Evolutionary conservation across 257 asterid species (phyloP).

Genomic region (Penstemon eatonii): DNA sequence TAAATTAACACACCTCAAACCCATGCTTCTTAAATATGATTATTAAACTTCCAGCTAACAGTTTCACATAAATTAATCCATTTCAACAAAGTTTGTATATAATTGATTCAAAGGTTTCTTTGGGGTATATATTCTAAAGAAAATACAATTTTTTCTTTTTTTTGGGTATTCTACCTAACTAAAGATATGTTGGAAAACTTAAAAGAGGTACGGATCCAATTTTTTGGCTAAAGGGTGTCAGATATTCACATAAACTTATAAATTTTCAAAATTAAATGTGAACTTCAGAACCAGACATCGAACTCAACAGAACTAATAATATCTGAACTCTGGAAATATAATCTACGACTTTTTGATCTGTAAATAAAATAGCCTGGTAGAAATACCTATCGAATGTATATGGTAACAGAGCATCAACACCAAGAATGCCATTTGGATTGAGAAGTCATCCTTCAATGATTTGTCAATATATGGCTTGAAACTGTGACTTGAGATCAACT

Average conservation of each 20-base stretch:
- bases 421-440: slow-evolving; percentile 22
- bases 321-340: no score
- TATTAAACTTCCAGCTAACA: not conserved
- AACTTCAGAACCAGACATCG: not conserved
- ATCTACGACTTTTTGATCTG: not conserved
- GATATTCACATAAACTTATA: not conserved
- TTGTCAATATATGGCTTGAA: slow-evolving; percentile 2
- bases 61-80: not conserved
- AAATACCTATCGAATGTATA: slow-evolving; percentile 37
- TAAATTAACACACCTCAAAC: slow-evolving; percentile 9
- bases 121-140: not conserved
- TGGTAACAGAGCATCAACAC: slow-evolving; percentile 13
- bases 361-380: not conserved
- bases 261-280: not conserved
- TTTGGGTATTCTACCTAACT: no score
- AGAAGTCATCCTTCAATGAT: not conserved
- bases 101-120: not conserved
- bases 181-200: no score
- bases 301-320: not conserved
- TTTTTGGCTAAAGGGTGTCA: not conserved
- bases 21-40: not conserved
- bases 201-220: no score
- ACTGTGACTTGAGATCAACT: slow-evolving; percentile 12
- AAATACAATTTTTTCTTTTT: no score
- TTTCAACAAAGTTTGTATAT: not conserved